Evolutionary conservation across 2,329 filamentous ascomycete genomes (phyloP).

Genomic region (Scopulariopsis brevicaulis): DNA sequence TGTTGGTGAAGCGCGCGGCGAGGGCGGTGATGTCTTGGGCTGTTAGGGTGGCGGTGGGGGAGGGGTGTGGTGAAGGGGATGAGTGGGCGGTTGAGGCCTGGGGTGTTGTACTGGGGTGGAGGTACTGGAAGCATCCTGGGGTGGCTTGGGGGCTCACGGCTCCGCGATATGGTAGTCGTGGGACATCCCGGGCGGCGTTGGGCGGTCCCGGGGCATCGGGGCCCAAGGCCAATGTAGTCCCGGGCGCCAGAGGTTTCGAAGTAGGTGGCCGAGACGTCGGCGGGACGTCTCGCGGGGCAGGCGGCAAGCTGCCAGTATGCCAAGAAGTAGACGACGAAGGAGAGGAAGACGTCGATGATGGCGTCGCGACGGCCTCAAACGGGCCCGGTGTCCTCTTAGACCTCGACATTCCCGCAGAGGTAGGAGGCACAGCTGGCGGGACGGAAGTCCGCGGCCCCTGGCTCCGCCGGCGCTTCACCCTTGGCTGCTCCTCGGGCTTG

Average conservation of each 20-base stretch:
- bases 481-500: neutral
- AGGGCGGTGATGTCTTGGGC: constrained; percentile 20
- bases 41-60: neutral
- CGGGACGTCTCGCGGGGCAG: neutral
- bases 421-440: neutral
- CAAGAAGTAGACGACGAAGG: neutral
- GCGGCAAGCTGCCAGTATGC: neutral
- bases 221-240: neutral
- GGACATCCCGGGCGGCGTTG: neutral
- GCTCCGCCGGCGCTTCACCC: neutral
- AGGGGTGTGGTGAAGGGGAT: neutral
- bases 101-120: neutral
- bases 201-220: neutral
- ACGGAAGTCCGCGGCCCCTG: neutral
- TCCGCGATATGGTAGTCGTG: neutral
- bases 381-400: neutral
- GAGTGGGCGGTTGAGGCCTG: neutral
- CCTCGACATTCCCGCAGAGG: neutral
- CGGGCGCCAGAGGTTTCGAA: neutral
- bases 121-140: neutral
- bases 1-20: constrained; percentile 26
- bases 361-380: neutral
- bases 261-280: neutral
- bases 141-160: neutral
- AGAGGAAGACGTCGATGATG: neutral